These are phyloP conservation scores for Dichotomopilus funicola DNA, from an alignment of 2,329 filamentous ascomycete species.

Conservation along the genomic window DNA sequence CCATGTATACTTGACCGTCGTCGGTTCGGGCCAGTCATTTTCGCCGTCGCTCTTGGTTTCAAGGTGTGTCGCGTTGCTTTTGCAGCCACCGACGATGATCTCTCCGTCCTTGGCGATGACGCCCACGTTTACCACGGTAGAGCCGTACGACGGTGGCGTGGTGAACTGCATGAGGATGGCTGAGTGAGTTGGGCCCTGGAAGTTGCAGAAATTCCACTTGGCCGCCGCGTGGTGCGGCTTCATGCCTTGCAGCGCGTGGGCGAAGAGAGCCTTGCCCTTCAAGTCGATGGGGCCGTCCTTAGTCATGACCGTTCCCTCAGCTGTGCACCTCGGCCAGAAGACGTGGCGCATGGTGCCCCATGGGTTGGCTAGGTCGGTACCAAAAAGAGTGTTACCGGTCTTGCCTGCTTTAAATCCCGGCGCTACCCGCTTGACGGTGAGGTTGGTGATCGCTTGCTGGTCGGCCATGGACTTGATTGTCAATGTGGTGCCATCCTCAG, in stretches of 20 bases:
- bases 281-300: constrained; percentile 76
- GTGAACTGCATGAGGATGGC: constrained; percentile 94
- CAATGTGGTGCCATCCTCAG: constrained; percentile 74
- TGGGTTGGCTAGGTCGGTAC: constrained; percentile 75
- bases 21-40: constrained; percentile 86
- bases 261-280: constrained; percentile 70
- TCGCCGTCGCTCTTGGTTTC: constrained; percentile 64
- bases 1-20: constrained; percentile 69
- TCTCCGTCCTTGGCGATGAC: constrained; percentile 75
- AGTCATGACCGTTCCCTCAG: constrained; percentile 79
- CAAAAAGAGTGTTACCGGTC: constrained; percentile 77
- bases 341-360: constrained; percentile 90
- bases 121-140: constrained; percentile 75
- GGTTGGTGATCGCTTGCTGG: constrained; percentile 71
- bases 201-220: constrained; percentile 88
- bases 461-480: constrained; percentile 87
- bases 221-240: constrained; percentile 95
- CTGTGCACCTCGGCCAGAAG: constrained; percentile 85
- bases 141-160: constrained; percentile 87
- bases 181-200: constrained; percentile 80
- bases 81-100: constrained; percentile 65
- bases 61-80: constrained; percentile 62
- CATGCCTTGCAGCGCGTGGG: constrained; percentile 91
- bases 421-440: constrained; percentile 68
- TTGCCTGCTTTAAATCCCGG: constrained; percentile 82